Evolutionary conservation across 2,329 filamentous ascomycete species (phyloP), one percentile per base, ranked within the genome.

Genomic region (Fusarium sp.): DNA sequence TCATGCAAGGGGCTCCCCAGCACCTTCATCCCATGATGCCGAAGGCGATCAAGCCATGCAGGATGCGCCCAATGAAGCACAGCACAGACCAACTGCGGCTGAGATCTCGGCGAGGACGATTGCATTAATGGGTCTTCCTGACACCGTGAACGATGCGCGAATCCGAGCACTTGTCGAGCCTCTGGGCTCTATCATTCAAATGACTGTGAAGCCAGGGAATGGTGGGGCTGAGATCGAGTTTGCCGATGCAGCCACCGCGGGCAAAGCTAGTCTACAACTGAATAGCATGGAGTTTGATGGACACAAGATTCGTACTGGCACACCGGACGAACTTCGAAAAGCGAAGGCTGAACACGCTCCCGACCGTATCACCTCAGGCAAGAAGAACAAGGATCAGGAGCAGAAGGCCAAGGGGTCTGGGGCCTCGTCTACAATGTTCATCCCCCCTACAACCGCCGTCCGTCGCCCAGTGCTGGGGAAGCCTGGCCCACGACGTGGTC

Each of bases 161-260:
- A 89, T 99, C 58, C 89, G 89, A 46, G 86, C 90, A 0, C 83
- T 97, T 5, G 89, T 92, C 11, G 91, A 94, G 73, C 86, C 89
- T 3, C 86, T 90, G 46, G 94, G 94, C 1, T 80, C 86, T 2
- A 85, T 98, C 25, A 85, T 90, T 69, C 95, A 95, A 79, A 85
- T 98, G 6, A 86, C 92, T 15, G 85, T 98, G 14, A 90, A 94
- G 47, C 93, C 94, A 2, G 89, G 94, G 64, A 92, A 97, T 68
- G 90, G 91, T 62, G 95, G 94, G 15, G 96, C 95, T 8, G 91
- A 95, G 58, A 86, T 98, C 40, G 96, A 98, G 77, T 98, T 92
- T 75, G 83, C 83, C 4, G 89, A 93, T 53, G 85, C 91, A 4
- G 85, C 89, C 4, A 87, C 90, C 38, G 92, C 92, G 0, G 95